phyloP scores from a whole-genome alignment of 202 grass and related monocot species.

The Brachypodium distachyon region DNA sequence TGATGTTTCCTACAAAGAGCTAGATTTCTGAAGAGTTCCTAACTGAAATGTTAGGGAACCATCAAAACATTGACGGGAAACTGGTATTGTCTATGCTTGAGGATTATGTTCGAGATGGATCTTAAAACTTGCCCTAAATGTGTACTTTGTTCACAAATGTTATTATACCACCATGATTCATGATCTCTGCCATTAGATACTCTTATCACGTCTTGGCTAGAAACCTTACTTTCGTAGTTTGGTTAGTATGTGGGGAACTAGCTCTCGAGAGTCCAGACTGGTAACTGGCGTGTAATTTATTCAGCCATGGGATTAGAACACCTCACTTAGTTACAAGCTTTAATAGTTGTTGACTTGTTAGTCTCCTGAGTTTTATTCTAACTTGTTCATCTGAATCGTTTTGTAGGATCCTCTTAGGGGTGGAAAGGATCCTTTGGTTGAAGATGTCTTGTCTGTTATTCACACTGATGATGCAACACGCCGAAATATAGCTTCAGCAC shows the following conservation, averaged over 20 bases:
- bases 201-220: neutral
- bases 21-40: neutral
- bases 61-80: neutral
- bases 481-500: slow-evolving; percentile 38
- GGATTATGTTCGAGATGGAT: neutral
- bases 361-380: slow-evolving; percentile 6
- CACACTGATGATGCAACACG: slow-evolving; percentile 34
- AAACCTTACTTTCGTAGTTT: slow-evolving; percentile 2
- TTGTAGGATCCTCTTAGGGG: slow-evolving; percentile 89
- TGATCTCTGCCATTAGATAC: neutral
- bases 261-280: neutral
- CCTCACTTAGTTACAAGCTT: neutral
- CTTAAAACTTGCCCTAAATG: neutral
- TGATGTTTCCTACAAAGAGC: neutral
- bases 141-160: neutral
- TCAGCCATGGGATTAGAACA: neutral
- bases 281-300: neutral
- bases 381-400: neutral
- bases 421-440: slow-evolving; percentile 87
- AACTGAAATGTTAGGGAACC: neutral
- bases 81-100: neutral
- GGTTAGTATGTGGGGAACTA: neutral
- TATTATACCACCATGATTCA: neutral
- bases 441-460: slow-evolving; percentile 71
- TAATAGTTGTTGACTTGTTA: slow-evolving; percentile 5